Percentiles rank a stretch among this genome's conserved stretches.
phyloP scores from a whole-genome alignment of 164 flowering plant genomes.

The Chloranthus sessilifolius region DNA sequence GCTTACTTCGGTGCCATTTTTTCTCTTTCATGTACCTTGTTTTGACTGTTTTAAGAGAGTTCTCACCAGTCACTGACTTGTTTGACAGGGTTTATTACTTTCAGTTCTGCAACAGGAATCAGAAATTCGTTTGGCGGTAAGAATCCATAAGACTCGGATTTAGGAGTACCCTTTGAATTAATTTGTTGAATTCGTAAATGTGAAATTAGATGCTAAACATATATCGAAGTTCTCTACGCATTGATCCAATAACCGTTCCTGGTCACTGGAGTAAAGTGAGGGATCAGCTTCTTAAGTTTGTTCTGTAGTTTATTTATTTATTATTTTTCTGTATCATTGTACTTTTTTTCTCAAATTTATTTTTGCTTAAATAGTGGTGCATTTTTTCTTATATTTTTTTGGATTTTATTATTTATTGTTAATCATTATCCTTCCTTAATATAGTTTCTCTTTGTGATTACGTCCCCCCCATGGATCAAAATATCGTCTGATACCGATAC shows the following conservation, averaged over 20 bases:
- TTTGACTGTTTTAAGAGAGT: background rate
- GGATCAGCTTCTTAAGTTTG: background rate
- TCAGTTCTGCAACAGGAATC: conserved; percentile 71
- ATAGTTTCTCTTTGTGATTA: no score
- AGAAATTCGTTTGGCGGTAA: conserved; percentile 83
- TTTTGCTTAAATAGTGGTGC: no score
- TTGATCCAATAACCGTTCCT: background rate
- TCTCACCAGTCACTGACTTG: conserved; percentile 2
- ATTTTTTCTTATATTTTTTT: no score
- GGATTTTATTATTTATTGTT: no score
- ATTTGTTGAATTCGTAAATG: background rate
- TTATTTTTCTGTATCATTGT: no score
- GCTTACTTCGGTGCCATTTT: background rate
- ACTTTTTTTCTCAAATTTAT: no score
- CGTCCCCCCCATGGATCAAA: no score
- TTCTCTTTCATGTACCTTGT: background rate
- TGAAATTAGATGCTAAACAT: background rate
- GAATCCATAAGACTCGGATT: conserved; percentile 8
- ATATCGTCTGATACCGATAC: no score
- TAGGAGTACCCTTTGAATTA: background rate
- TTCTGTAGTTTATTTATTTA: background rate
- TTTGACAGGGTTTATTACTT: conserved; percentile 67
- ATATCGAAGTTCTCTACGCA: background rate
- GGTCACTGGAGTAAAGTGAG: background rate
- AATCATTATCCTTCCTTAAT: no score